Evolutionary conservation across 805 yeast genomes (phyloP).

Genomic region (Brettanomyces naardenensis): DNA sequence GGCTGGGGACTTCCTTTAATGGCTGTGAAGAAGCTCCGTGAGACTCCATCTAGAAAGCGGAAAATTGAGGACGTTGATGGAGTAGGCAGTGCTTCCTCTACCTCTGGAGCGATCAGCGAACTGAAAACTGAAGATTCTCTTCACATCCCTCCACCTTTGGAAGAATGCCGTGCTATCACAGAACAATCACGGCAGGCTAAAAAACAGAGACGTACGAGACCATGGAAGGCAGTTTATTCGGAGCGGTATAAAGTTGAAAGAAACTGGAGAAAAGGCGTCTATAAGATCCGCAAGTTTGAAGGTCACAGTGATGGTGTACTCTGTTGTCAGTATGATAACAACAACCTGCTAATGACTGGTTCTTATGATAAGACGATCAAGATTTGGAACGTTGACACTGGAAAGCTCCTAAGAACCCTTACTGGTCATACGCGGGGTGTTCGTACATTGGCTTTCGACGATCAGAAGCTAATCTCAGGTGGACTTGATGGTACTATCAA

Average conservation of each 20-base stretch:
- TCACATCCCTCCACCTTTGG: slow-evolving; percentile 20
- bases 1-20: slow-evolving; percentile 98
- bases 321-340: slow-evolving; percentile 76
- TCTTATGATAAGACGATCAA: slow-evolving; percentile 86
- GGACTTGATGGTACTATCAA: slow-evolving; percentile 86
- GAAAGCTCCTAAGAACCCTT: slow-evolving; percentile 67
- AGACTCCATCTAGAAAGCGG: slow-evolving; percentile 16
- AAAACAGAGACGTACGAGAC: slow-evolving; percentile 45
- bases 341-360: slow-evolving; percentile 74
- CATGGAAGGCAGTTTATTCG: slow-evolving; percentile 93
- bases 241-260: slow-evolving; percentile 88
- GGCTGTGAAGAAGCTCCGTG: slow-evolving; percentile 63
- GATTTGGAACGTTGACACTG: slow-evolving; percentile 84
- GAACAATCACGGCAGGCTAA: slow-evolving; percentile 8
- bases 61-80: slow-evolving; percentile 3
- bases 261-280: slow-evolving; percentile 88
- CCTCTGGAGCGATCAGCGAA: slow-evolving; percentile 5
- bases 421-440: slow-evolving; percentile 89
- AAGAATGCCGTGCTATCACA: slow-evolving; percentile 9
- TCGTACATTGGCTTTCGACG: slow-evolving; percentile 76
- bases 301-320: slow-evolving; percentile 91
- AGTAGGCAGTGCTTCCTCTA: too few species aligned
- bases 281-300: slow-evolving; percentile 50
- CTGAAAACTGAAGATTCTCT: slow-evolving; percentile 9
- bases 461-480: slow-evolving; percentile 83